phyloP scores from a whole-genome alignment of 352 stramenopile species.

The Peronospora destructor region DNA sequence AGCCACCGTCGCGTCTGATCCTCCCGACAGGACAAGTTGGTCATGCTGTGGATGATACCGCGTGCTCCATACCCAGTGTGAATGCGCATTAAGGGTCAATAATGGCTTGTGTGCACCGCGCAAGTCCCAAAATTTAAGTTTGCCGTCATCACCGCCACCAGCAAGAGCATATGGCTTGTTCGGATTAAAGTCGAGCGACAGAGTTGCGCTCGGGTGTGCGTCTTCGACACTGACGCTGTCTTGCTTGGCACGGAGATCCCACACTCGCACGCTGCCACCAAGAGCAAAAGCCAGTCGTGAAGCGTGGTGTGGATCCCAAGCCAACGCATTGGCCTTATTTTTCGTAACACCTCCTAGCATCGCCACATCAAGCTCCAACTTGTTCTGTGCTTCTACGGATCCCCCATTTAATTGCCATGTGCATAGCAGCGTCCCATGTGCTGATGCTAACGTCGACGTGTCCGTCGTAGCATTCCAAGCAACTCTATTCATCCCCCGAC shows the following conservation, averaged over 20 bases:
- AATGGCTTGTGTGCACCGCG: constrained; percentile 72
- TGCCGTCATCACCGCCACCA: constrained; percentile 90
- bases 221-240: constrained; percentile 45
- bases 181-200: constrained; percentile 96
- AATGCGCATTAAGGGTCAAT: constrained; percentile 86
- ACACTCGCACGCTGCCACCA: constrained; percentile 58
- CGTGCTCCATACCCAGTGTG: constrained; percentile 88
- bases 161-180: constrained; percentile 92
- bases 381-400: constrained; percentile 31
- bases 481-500: constrained; percentile 20
- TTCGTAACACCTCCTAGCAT: constrained; percentile 32
- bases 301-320: constrained; percentile 82
- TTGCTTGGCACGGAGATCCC: constrained; percentile 55
- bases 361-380: constrained; percentile 47
- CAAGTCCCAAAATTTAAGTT: constrained; percentile 98
- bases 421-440: constrained; percentile 39
- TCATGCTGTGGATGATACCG: constrained; percentile 98
- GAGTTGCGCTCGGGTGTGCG: constrained; percentile 47
- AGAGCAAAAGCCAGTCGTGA: constrained; percentile 58
- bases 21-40: constrained; percentile 91
- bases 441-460: constrained; percentile 27
- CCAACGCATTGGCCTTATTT: constrained; percentile 27
- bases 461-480: constrained; percentile 33
- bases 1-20: constrained; percentile 90
- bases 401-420: constrained; percentile 47